Evolutionary conservation across 2,329 filamentous ascomycete genomes (phyloP).

Genomic region (Talaromyces atroroseus): DNA sequence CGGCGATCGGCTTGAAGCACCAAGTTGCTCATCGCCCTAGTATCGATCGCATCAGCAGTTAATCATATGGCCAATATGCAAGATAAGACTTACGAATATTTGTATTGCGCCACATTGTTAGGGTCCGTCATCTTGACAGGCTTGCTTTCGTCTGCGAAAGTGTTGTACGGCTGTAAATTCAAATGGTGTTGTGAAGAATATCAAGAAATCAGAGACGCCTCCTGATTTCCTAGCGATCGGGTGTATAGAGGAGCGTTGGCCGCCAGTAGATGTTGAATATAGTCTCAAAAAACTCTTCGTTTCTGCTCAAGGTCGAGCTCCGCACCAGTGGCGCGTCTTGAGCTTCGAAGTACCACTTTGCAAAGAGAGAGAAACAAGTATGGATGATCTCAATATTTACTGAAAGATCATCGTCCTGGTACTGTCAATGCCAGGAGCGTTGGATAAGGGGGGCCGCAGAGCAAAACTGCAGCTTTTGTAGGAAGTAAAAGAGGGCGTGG

Average conservation of each 20-base stretch:
- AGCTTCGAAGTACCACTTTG: constrained; percentile 7
- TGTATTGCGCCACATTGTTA: constrained; percentile 87
- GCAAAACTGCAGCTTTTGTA: constrained; percentile 1
- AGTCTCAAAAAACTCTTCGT: constrained; percentile 8
- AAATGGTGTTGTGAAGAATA: not conserved
- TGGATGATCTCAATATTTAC: not conserved
- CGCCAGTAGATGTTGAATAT: not conserved
- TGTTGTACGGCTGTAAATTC: not conserved
- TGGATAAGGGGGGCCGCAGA: not conserved
- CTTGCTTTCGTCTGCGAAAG: not conserved
- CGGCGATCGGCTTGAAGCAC: constrained; percentile 98
- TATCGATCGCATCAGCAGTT: not conserved
- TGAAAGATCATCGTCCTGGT: not conserved
- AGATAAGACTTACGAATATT: constrained; percentile 63
- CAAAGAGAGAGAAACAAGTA: not conserved
- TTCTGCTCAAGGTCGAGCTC: constrained; percentile 12
- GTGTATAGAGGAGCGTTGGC: not conserved
- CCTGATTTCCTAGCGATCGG: not conserved
- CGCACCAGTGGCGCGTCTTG: constrained; percentile 13
- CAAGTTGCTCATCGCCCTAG: constrained; percentile 92
- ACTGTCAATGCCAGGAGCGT: not conserved
- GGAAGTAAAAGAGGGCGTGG: constrained; percentile 1
- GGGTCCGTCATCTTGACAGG: constrained; percentile 58
- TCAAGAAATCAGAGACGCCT: not conserved
- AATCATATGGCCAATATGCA: not conserved